Base-by-base conservation (phyloP, 495 filamentous ascomycete species). In the Penicillium daleae region DNA sequence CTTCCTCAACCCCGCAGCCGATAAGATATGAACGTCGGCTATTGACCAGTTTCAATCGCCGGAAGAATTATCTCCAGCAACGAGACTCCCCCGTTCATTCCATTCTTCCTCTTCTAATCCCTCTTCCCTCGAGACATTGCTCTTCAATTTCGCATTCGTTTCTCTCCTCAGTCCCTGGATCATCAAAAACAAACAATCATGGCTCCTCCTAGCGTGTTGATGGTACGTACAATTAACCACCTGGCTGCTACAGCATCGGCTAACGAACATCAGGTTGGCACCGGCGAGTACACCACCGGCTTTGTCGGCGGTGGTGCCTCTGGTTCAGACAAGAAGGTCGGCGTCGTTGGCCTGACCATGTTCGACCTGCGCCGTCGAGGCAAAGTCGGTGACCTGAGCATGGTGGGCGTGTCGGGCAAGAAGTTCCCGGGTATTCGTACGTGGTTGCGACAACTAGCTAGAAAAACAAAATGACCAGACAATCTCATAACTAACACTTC, bases 281-380 rank as follows among this genome's bases (percentile, higher is more conserved):
- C 91, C n/a, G 92, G 93, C 59, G 93, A 97, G 79, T 97, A 97
- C 84, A 97, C 93, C 63, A 97, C 93, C 49, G 92, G 92, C 39
- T 95, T 92, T 68, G 90, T 93, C 64, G 91, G 89, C 50, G 87
- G 86, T 66, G 88, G 86, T 50, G 88, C 86, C 50, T 94, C 91
- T 1, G 83, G 83, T 10, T 93, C 90, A 32, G 92, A 96, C 83
- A 96, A 96, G 80, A 96, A 96, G 70, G 88, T 97, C 17, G 93
- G 93, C 54, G 93, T 97, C 0, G 93, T 97, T 6, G 93, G 91
- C 1, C 77, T 97, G 65, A 92, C 90, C 31, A 80, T 97, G 63
- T 97, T 97, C 70, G 93, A 97, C 69, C 85, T 97, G 50, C 84
- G 93, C 35, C 85, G 92, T 55, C 86, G 93, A 65, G 92, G 92